These are phyloP conservation scores for Oryza glaberrima DNA, from an alignment of 176 grass and related monocot species.

Conservation along the genomic window DNA sequence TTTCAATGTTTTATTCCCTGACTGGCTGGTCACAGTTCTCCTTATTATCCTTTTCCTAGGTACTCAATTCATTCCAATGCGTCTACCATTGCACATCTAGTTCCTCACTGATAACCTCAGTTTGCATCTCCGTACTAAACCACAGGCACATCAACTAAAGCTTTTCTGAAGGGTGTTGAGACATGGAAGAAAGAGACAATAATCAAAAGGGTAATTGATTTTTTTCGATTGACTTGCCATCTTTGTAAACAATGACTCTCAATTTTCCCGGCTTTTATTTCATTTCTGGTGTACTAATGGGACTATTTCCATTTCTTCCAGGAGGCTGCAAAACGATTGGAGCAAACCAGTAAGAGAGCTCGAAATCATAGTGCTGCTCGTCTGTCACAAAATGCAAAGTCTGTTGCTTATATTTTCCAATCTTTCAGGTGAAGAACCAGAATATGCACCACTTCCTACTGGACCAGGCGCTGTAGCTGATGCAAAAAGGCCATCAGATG, in stretches of 20 bases:
- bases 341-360: conserved; percentile 52
- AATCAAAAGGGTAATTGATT: conserved; percentile 52
- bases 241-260: background rate
- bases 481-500: conserved; percentile 40
- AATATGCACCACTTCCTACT: conserved; percentile 73
- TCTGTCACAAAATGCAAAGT: conserved; percentile 24
- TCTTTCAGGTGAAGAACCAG: conserved; percentile 49
- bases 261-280: background rate
- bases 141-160: conserved; percentile 86
- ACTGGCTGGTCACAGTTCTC: conserved; percentile 93
- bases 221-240: conserved; percentile 2
- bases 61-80: conserved; percentile 33
- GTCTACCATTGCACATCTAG: background rate
- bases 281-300: conserved; percentile 1
- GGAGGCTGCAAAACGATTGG: conserved; percentile 65
- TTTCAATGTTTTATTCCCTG: conserved; percentile 88
- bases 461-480: conserved; percentile 62
- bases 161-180: conserved; percentile 83
- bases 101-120: conserved; percentile 16
- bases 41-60: conserved; percentile 86
- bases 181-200: conserved; percentile 97
- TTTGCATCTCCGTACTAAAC: conserved; percentile 23
- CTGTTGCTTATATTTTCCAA: conserved; percentile 31
- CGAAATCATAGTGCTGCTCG: conserved; percentile 18
- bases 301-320: conserved; percentile 36